A percentile compares a stretch with the other conserved stretches of the same genome.
Conservation (phyloP, 2,329 filamentous ascomycete species). For the Cercospora zeina region DNA sequence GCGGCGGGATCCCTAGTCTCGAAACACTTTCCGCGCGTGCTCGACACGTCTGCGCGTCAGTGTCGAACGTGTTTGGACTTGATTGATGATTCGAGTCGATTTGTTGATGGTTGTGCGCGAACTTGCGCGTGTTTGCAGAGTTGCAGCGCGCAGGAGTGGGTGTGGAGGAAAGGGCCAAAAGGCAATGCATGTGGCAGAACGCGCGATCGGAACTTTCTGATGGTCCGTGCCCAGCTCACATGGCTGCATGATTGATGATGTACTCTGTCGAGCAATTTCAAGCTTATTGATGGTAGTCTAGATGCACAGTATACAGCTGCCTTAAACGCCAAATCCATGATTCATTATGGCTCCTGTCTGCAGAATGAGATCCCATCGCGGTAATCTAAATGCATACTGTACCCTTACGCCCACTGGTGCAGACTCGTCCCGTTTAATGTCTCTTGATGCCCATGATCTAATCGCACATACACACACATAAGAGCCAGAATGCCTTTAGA, state of each 20-base stretch:
- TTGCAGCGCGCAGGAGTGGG: conserved; percentile 1
- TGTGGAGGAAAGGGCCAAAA: conserved; percentile 8
- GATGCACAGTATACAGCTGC: background rate
- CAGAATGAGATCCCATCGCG: background rate
- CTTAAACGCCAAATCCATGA: background rate
- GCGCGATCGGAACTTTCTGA: conserved; percentile 1
- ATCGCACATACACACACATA: background rate
- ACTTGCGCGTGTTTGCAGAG: conserved; percentile 15
- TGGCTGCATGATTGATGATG: background rate
- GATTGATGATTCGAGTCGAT: conserved; percentile 7
- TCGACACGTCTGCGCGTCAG: conserved; percentile 12
- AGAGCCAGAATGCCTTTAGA: conserved; percentile 14
- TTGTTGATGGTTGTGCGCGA: conserved; percentile 16
- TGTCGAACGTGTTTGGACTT: conserved; percentile 4
- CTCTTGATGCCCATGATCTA: background rate
- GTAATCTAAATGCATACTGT: conserved; percentile 13
- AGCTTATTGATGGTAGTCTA: background rate
- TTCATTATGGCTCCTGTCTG: background rate
- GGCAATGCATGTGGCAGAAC: conserved; percentile 6
- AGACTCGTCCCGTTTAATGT: background rate
- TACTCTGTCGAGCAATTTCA: background rate
- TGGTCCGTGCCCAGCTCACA: background rate
- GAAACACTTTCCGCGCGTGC: conserved; percentile 20
- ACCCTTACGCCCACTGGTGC: conserved; percentile 3
- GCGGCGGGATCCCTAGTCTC: conserved; percentile 8